Conservation (phyloP, 1,284 basidiomycete species). For the Wolfiporia cocos region DNA sequence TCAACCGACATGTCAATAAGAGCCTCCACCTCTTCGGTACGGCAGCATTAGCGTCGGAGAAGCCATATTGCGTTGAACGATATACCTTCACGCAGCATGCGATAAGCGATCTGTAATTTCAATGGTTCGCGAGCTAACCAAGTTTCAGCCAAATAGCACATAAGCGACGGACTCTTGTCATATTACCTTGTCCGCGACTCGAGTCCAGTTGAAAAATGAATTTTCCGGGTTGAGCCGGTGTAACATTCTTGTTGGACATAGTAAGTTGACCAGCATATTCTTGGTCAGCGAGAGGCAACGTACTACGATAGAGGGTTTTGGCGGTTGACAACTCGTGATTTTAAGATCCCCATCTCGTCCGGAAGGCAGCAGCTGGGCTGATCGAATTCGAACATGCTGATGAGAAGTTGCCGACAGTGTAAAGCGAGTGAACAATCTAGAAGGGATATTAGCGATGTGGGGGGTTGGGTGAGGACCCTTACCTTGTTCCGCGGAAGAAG, state of each 20-base stretch:
- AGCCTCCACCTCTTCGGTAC: slow-evolving; percentile 49
- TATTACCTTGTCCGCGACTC: slow-evolving; percentile 48
- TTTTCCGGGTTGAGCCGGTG: slow-evolving; percentile 60
- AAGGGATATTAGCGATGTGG: not conserved
- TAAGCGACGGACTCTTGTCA: not conserved
- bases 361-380: slow-evolving; percentile 45
- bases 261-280: slow-evolving; percentile 1
- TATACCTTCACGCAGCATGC: slow-evolving; percentile 69
- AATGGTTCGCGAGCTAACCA: slow-evolving; percentile 54
- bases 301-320: slow-evolving; percentile 22
- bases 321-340: slow-evolving; percentile 40
- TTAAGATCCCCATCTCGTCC: slow-evolving; percentile 38
- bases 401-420: slow-evolving; percentile 69
- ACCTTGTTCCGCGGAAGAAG: slow-evolving; percentile 66
- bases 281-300: no score
- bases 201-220: slow-evolving; percentile 72
- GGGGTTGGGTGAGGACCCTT: not conserved
- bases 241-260: slow-evolving; percentile 48
- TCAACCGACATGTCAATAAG: slow-evolving; percentile 48
- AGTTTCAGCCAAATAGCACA: not conserved
- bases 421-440: slow-evolving; percentile 74
- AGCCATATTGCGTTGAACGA: not conserved
- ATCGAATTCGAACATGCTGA: slow-evolving; percentile 64
- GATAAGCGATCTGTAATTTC: slow-evolving; percentile 58
- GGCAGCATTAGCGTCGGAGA: slow-evolving; percentile 1